Evolutionary conservation across 225 moss, liverwort and hornwort genomes (phyloP).

Genomic region (Bryum argenteum): DNA sequence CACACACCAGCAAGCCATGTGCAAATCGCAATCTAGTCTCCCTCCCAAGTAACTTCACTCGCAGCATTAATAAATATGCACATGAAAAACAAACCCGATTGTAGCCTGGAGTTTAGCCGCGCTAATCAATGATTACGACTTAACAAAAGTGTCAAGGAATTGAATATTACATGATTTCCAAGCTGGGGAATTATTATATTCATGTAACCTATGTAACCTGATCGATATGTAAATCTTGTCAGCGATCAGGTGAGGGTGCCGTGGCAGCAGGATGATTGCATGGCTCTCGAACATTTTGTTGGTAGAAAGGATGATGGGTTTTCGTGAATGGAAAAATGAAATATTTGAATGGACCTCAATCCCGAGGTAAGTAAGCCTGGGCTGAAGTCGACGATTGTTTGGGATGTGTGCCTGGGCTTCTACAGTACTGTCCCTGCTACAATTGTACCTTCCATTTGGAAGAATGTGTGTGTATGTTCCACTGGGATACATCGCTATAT

Average conservation of each 20-base stretch:
- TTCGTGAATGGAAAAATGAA: neutral
- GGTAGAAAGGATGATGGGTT: constrained; percentile 7
- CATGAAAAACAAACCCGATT: neutral
- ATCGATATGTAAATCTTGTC: constrained; percentile 3
- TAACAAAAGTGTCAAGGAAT: no score
- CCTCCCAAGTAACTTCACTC: neutral
- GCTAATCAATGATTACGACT: neutral
- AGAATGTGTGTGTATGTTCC: no score
- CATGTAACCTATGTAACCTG: neutral
- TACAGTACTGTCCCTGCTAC: neutral
- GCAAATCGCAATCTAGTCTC: constrained; percentile 1
- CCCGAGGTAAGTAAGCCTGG: constrained; percentile 19
- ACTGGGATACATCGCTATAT: neutral
- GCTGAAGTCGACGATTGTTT: constrained; percentile 7
- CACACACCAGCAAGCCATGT: constrained; percentile 19
- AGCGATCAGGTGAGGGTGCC: constrained; percentile 5
- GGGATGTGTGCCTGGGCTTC: neutral
- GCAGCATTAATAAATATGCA: neutral
- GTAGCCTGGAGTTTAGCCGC: neutral
- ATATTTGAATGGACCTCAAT: neutral
- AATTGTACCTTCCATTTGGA: neutral
- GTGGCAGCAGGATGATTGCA: neutral
- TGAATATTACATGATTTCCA: neutral
- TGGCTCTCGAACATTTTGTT: neutral
- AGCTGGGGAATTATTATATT: neutral